Percentiles rank a stretch among this genome's conserved stretches.
Conservation (phyloP, 345 rosid genomes). For the Sonneratia caseolaris region DNA sequence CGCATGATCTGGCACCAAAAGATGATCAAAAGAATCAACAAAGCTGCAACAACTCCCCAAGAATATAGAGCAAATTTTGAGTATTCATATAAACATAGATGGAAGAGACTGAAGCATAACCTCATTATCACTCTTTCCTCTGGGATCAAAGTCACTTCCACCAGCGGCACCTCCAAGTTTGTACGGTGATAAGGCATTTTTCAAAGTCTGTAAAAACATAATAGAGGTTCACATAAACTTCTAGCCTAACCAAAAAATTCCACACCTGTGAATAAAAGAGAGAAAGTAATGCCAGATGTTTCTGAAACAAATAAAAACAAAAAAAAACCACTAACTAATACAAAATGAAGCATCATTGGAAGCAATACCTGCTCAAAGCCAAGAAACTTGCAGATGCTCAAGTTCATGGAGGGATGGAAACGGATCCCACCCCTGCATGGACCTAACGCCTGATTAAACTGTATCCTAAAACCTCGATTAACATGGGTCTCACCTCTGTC, state of each 20-base stretch:
- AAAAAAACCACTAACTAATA: neutral
- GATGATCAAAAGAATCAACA: conserved; percentile 23
- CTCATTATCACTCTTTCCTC: conserved; percentile 96
- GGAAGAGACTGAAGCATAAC: conserved; percentile 21
- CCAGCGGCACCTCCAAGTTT: conserved; percentile 99
- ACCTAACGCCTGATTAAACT: conserved; percentile 89
- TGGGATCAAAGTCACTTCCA: conserved; percentile 98
- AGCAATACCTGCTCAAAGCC: conserved; percentile 78
- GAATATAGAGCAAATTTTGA: neutral
- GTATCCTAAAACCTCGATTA: conserved; percentile 91
- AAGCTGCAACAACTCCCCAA: conserved; percentile 16
- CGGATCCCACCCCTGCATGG: conserved; percentile 98
- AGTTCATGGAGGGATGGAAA: conserved; percentile 83
- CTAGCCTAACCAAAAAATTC: neutral
- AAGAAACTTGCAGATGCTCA: conserved; percentile 87
- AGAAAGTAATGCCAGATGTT: neutral
- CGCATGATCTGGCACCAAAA: conserved; percentile 75
- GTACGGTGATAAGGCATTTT: conserved; percentile 88
- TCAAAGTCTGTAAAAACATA: conserved; percentile 54
- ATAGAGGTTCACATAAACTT: neutral
- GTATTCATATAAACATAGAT: neutral
- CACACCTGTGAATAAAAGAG: neutral
- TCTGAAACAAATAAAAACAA: neutral
- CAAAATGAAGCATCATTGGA: neutral
- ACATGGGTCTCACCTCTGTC: conserved; percentile 97